Evolutionary conservation across 2,329 filamentous ascomycete genomes (phyloP), one percentile per base, ranked within the genome.

Genomic region (Xylariaceae sp.): DNA sequence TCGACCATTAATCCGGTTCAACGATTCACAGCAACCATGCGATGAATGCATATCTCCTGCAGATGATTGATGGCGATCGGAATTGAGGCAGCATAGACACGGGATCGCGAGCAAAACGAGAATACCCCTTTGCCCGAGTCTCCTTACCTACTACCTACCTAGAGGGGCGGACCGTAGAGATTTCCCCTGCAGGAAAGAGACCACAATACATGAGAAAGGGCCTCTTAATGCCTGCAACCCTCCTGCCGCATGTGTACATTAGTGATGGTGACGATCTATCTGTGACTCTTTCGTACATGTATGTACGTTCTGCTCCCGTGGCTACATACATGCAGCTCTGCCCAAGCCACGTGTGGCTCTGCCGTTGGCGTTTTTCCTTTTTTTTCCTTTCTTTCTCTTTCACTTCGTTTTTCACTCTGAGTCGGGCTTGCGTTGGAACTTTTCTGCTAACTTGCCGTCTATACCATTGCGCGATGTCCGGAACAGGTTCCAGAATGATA

Each of bases 161-260:
- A 17, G 10, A 35, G 55, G 56, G 53, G 58, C 45, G 51, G 48
- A 48, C n/a, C 50, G 52, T 62, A 62, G 61, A 60, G 37, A 58
- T 56, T 23, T 6, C 35, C 8, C 35, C 53, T 49, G 47, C 17
- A 56, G 23, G 48, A 53, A 61, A 61, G 44, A 57, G 55, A 54
- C 49, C 44, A 45, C 56, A 56, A 56, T 57, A 55, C 59, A 61
- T 55, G 56, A 53, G 48, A 52, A 51, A 50, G 37, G 42, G 51
- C 42, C 23, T 30, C 23, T 30, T 8, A 44, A 42, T n/a, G 23
- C 45, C 49, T 42, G 23, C 23, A 15, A 15, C 37, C 17, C 45
- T 51, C 55, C 30, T 35, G 58, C 53, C 56, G 48, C 51, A 53
- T 57, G 23, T 30, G 23, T 30, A 30, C 23, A 49, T 13, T 50